Evolutionary conservation across 305 asterid genomes (phyloP), one percentile per base, ranked within the genome.

Genomic region (Salvia sclarea): DNA sequence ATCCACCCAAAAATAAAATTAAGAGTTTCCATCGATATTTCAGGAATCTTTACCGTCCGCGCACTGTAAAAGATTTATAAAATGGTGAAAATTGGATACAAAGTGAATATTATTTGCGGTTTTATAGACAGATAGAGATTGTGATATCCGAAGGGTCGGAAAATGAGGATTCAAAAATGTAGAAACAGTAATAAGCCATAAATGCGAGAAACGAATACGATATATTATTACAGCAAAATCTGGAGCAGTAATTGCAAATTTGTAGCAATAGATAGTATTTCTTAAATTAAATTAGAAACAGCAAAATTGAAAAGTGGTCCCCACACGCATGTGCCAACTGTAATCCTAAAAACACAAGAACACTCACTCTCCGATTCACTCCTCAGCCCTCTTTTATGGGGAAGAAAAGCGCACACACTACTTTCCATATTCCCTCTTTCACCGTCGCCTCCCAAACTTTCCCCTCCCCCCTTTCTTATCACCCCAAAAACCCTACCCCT

Each of bases 261-360:
- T n/a, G n/a, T n/a, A n/a, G 24, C 1, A 48, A 16, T 47, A 18
- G 22, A 1, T 14, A 17, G 41, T 6, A 38, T 7, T 9, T 0
- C 13, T 38, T 2, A 9, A 37, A 37, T 5, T 33, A n/a, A 35
- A 22, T 4, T 1, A 18, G 2, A 30, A 11, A 31, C 9, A 52
- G 5, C 4, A 11, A 18, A 64, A 54, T 11, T 2, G 2, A 12
- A 3, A 33, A 6, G 71, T 78, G 79, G 82, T 20, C 75, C 78
- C 80, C 78, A 71, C 70, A 59, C 78, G 80, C 73, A 67, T 67
- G 79, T 67, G 82, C 79, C 82, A 74, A 16, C 82, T 77, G 78
- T 77, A 52, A 37, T 68, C 79, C 80, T 64, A 25, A 33, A 50
- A 43, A 44, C 53, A 40, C 57, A 43, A 9, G 44, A 62, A 44